A percentile compares a stretch with the other conserved stretches of the same genome.
phyloP scores from a whole-genome alignment of 2,329 filamentous ascomycete genomes.

The Hymenoscyphus salicellus region DNA sequence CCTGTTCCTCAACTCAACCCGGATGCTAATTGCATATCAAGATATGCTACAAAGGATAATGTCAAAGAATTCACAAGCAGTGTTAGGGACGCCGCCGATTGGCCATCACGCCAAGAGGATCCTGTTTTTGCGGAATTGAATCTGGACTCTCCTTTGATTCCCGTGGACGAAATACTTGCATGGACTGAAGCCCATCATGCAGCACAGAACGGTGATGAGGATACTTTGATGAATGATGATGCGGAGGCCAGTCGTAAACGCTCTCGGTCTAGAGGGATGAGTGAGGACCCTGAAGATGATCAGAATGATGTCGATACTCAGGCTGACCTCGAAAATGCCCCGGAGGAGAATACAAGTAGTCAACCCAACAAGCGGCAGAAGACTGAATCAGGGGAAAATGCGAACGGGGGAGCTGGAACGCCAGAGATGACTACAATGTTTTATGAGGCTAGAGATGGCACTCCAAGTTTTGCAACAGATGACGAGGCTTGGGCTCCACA shows the following conservation, averaged over 20 bases:
- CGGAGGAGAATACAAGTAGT: conserved; percentile 6
- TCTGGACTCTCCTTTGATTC: conserved; percentile 25
- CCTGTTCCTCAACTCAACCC: conserved; percentile 46
- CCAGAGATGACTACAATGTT: conserved; percentile 17
- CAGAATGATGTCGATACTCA: conserved; percentile 23
- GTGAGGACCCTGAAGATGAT: conserved; percentile 14
- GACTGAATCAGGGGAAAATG: conserved; percentile 14
- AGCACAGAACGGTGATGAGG: conserved; percentile 7
- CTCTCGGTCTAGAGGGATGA: conserved; percentile 18
- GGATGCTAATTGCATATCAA: conserved; percentile 44
- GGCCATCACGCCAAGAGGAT: conserved; percentile 43
- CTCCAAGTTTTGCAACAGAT: conserved; percentile 24
- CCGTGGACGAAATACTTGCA: conserved; percentile 25
- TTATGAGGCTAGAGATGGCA: conserved; percentile 22
- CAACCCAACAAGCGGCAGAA: conserved; percentile 30
- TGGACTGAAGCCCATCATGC: conserved; percentile 29
- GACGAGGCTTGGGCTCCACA: conserved; percentile 36
- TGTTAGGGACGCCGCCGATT: conserved; percentile 42
- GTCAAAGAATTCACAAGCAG: conserved; percentile 43
- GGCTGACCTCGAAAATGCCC: conserved; percentile 11
- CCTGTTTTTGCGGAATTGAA: conserved; percentile 41
- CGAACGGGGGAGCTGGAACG: conserved; percentile 6
- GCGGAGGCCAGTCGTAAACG: conserved; percentile 28
- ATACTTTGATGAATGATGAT: neutral
- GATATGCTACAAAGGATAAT: conserved; percentile 45